phyloP scores from a whole-genome alignment of 805 yeast genomes.

The Candida broadrunensis region DNA sequence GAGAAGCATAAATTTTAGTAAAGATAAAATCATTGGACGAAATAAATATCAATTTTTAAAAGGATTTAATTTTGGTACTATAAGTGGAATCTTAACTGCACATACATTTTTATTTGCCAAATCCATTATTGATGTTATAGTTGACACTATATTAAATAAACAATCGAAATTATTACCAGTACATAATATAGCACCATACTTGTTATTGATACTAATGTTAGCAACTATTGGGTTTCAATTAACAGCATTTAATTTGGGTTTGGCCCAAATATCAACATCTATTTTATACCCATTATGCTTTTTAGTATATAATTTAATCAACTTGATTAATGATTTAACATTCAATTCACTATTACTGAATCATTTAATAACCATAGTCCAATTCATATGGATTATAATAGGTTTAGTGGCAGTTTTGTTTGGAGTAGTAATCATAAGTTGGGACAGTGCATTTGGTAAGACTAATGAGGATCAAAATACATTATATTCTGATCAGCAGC shows the following conservation, averaged over 20 bases:
- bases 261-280: slow-evolving; percentile 68
- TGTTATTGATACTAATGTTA: slow-evolving; percentile 53
- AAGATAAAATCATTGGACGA: background rate
- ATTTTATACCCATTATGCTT: slow-evolving; percentile 82
- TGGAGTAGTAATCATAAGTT: slow-evolving; percentile 69
- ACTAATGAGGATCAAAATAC: background rate
- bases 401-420: slow-evolving; percentile 53
- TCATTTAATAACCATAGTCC: slow-evolving; percentile 40
- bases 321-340: slow-evolving; percentile 46
- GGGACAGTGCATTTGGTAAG: slow-evolving; percentile 38
- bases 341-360: slow-evolving; percentile 60
- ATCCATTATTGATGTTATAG: slow-evolving; percentile 67
- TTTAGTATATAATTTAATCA: slow-evolving; percentile 73
- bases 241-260: slow-evolving; percentile 69
- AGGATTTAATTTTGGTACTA: slow-evolving; percentile 64
- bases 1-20: background rate
- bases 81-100: slow-evolving; percentile 78
- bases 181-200: slow-evolving; percentile 27
- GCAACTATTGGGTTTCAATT: slow-evolving; percentile 68
- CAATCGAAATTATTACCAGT: slow-evolving; percentile 13
- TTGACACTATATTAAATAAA: slow-evolving; percentile 39
- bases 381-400: slow-evolving; percentile 42
- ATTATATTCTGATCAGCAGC: slow-evolving; percentile 7
- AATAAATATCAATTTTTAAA: slow-evolving; percentile 31
- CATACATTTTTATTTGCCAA: slow-evolving; percentile 86